Percentiles rank a stretch among this genome's conserved stretches.
phyloP scores from a whole-genome alignment of 2,329 filamentous ascomycete genomes.

The Aspergillus spinulosporus region DNA sequence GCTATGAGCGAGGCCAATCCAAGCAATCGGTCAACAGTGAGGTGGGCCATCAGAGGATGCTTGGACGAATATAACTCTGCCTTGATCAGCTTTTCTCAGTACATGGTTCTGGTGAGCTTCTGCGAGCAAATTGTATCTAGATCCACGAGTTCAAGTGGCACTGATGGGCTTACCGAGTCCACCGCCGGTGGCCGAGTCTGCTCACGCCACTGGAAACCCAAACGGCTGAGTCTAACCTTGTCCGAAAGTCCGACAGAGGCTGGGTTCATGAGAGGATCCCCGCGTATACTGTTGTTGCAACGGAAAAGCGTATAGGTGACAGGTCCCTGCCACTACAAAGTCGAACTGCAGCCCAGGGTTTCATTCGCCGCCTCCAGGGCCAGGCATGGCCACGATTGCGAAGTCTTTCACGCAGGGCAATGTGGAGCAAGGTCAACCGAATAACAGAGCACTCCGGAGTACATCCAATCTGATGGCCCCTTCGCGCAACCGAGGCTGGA shows the following conservation, averaged over 20 bases:
- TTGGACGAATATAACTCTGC: slow-evolving; percentile 4
- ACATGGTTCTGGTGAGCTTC: slow-evolving; percentile 17
- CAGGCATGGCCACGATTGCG: background rate
- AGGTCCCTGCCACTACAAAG: background rate
- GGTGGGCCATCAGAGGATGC: slow-evolving; percentile 12
- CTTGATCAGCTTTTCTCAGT: slow-evolving; percentile 17
- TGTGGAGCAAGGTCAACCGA: slow-evolving; percentile 6
- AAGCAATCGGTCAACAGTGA: slow-evolving; percentile 22
- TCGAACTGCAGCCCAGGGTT: background rate
- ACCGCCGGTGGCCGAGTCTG: background rate
- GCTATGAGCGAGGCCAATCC: slow-evolving; percentile 13
- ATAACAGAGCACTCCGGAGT: background rate
- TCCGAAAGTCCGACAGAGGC: background rate
- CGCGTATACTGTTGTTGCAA: background rate
- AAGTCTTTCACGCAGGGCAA: slow-evolving; percentile 5
- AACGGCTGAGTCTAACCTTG: background rate
- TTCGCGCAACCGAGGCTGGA: background rate
- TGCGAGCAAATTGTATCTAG: slow-evolving; percentile 15
- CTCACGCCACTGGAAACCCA: background rate
- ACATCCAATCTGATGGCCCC: background rate
- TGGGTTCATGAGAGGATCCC: background rate
- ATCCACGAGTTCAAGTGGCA: slow-evolving; percentile 16
- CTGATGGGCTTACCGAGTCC: background rate
- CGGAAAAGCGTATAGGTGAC: background rate
- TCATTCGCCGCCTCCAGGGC: background rate